Evolutionary conservation across 345 rosid genomes (phyloP), one percentile per base, ranked within the genome.

Genomic region (Populus simonii): DNA sequence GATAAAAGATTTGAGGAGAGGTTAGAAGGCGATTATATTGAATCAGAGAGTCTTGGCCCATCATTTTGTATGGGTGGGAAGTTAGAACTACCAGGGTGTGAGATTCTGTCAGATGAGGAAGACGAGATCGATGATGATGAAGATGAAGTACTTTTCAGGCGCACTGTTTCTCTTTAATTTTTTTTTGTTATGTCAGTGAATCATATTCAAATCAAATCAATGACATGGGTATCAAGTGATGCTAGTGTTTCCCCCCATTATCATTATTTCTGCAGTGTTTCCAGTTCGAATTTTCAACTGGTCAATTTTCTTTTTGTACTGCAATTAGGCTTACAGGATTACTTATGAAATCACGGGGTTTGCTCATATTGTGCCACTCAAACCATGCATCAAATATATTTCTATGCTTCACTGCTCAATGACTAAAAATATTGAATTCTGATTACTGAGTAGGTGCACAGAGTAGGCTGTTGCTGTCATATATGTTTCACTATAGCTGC

Each of bases 1-100:
- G 98, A 95, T 80, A 91, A 87, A 84, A 92, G 98, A 87, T 95
- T 93, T 71, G 98, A 93, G 80, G 97, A 92, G 82, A 85, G 96
- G 69, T 72, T 93, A 80, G 91, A 80, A 80, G 92, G 91, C 70
- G 89, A 89, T 82, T 92, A 82, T 73, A 84, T 92, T n/a, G 98
- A 95, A 82, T 75, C 89, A 3, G 98, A 93, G 76, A 83, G 74
- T 49, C 75, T 53, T 39, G 96, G 96, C 77, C 98, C 98, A 11
- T 79, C 78, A 4, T 95, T 93, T 25, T 79, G 68, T 39, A 83
- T 91, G 85, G 99, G 99, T n/a, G 99, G 99, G 80, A 93, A 81
- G 81, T 72, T 95, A 39, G 91, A 85, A 66, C 81, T 95, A 80
- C 96, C 97, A 0, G 90, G 93, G 49, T 76, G 78, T 29, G 90